Percentiles rank a stretch among this genome's conserved stretches.
Conservation (phyloP, 2,329 filamentous ascomycete genomes). For the Fusarium succisae region DNA sequence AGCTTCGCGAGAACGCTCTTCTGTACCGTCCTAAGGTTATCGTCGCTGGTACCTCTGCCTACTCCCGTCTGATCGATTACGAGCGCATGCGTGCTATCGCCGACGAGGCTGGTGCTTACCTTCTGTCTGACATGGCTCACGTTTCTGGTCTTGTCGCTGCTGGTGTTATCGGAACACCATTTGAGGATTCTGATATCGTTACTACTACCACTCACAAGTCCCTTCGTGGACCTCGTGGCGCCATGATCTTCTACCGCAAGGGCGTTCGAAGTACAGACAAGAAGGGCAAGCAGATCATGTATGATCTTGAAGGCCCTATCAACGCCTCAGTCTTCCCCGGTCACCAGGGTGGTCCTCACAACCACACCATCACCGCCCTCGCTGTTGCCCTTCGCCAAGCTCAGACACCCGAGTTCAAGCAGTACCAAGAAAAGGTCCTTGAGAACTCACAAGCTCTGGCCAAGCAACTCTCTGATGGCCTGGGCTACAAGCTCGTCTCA, state of each 20-base stretch:
- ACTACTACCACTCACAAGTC: conserved; percentile 99
- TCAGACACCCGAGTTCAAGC: conserved; percentile 83
- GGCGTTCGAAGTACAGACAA: conserved; percentile 85
- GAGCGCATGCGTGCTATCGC: conserved; percentile 85
- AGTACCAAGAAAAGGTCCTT: conserved; percentile 88
- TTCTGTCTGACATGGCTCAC: conserved; percentile 94
- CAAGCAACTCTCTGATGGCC: conserved; percentile 67
- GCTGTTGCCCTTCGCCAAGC: conserved; percentile 93
- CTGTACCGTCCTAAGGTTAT: conserved; percentile 94
- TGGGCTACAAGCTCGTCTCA: conserved; percentile 87
- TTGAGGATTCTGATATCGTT: conserved; percentile 87
- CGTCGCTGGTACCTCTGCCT: conserved; percentile 91
- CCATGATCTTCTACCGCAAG: conserved; percentile 98
- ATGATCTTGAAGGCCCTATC: conserved; percentile 90
- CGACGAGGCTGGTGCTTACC: conserved; percentile 87
- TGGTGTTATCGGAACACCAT: conserved; percentile 87
- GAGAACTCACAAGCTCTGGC: conserved; percentile 88
- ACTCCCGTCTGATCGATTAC: conserved; percentile 94
- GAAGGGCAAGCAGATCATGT: conserved; percentile 77
- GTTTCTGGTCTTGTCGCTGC: conserved; percentile 92
- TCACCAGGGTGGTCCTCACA: conserved; percentile 96
- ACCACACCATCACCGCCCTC: conserved; percentile 96
- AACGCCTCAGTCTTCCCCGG: conserved; percentile 96
- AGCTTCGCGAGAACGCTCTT: conserved; percentile 83
- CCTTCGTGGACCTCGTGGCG: conserved; percentile 88